Evolutionary conservation across 306 rosid genomes (phyloP).

Genomic region (Inga laurina): DNA sequence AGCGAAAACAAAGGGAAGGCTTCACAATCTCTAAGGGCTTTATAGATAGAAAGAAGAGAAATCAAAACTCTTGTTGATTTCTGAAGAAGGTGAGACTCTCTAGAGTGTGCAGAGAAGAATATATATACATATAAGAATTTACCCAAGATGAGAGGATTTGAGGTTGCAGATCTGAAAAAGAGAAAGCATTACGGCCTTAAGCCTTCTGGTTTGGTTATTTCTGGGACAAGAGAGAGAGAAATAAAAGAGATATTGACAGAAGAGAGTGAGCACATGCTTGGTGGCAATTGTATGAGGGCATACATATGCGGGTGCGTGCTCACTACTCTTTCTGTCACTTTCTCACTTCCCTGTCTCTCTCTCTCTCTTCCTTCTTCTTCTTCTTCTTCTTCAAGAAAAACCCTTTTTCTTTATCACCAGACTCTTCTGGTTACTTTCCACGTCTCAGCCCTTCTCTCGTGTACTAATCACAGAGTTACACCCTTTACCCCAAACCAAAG

Average conservation of each 20-base stretch:
- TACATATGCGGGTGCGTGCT: constrained; percentile 53
- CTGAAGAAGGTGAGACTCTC: neutral
- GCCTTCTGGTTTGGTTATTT: neutral
- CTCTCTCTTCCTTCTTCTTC: neutral
- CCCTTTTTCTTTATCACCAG: neutral
- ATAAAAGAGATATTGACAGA: constrained; percentile 50
- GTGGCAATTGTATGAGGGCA: constrained; percentile 46
- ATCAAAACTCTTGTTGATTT: neutral
- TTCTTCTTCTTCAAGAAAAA: neutral
- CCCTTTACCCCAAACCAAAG: neutral
- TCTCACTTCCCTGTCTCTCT: neutral
- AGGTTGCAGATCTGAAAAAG: constrained; percentile 25
- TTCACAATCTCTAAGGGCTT: neutral
- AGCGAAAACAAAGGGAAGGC: too few relatives aligned
- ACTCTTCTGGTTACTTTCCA: neutral
- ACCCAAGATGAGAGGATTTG: constrained; percentile 9
- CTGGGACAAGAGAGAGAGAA: neutral
- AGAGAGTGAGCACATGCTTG: constrained; percentile 75
- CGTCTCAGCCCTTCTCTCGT: neutral
- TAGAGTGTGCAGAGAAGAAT: neutral
- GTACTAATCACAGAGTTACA: neutral
- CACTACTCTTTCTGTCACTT: constrained; percentile 53
- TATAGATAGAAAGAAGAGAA: neutral
- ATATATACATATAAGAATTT: neutral
- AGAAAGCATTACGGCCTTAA: neutral